Evolutionary conservation across 805 yeast genomes (phyloP).

Genomic region (Pichia ethanolica): DNA sequence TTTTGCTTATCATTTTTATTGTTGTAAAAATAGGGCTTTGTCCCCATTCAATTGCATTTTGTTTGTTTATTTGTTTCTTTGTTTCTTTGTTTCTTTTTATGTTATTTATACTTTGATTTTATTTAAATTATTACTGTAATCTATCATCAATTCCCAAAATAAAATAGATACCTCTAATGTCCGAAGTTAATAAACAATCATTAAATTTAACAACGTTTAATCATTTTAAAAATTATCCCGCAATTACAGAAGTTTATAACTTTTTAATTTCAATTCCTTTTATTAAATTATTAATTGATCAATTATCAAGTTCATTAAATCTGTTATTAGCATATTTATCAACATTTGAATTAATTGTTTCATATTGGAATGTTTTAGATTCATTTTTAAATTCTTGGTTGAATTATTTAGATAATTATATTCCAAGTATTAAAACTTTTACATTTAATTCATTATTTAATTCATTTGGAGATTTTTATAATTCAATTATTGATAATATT

Average conservation of each 20-base stretch:
- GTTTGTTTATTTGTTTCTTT: no score
- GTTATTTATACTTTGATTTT: no score
- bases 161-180: background rate
- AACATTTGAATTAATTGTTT: slow-evolving; percentile 15
- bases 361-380: slow-evolving; percentile 20
- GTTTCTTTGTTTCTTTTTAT: no score
- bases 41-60: no score
- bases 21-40: no score
- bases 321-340: slow-evolving; percentile 13
- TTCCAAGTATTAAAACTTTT: slow-evolving; percentile 24
- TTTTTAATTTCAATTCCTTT: slow-evolving; percentile 13
- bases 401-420: slow-evolving; percentile 22
- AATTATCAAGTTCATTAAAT: background rate
- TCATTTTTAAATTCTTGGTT: slow-evolving; percentile 17
- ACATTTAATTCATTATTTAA: slow-evolving; percentile 13
- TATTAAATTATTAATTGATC: slow-evolving; percentile 5
- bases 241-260: slow-evolving; percentile 20
- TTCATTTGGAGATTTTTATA: background rate
- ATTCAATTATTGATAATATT: background rate
- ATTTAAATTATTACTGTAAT: no score
- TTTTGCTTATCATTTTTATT: no score
- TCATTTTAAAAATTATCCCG: slow-evolving; percentile 28
- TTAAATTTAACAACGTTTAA: slow-evolving; percentile 8
- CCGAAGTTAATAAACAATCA: background rate
- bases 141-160: no score